Evolutionary conservation across 2,329 filamentous ascomycete species (phyloP).

Genomic region (Colletotrichum sp.): DNA sequence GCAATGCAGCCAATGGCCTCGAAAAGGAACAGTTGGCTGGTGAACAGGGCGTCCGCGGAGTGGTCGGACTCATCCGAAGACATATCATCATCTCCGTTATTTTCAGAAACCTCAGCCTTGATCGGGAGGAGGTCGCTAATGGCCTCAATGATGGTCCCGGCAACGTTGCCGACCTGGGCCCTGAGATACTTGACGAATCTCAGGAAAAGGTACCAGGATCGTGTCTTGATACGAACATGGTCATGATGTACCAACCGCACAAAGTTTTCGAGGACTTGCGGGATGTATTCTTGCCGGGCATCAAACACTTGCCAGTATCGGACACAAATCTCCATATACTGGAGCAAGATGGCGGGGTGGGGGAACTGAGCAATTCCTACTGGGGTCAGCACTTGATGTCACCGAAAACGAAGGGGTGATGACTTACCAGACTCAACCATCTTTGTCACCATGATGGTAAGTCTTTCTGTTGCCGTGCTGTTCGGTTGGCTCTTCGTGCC

Average conservation of each 20-base stretch:
- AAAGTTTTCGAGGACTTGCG: conserved; percentile 88
- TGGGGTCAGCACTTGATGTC: conserved; percentile 26
- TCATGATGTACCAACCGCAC: conserved; percentile 88
- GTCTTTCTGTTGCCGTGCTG: conserved; percentile 76
- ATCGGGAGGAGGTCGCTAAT: conserved; percentile 88
- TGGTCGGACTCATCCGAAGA: conserved; percentile 92
- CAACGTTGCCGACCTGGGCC: conserved; percentile 83
- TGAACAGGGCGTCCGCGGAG: conserved; percentile 89
- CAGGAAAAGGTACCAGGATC: conserved; percentile 97
- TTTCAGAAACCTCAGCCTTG: conserved; percentile 84
- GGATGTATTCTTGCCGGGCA: conserved; percentile 79
- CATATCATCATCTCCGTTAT: conserved; percentile 86
- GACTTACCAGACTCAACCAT: conserved; percentile 88
- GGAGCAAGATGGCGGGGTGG: conserved; percentile 89
- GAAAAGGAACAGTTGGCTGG: conserved; percentile 89
- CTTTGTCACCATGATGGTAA: conserved; percentile 92
- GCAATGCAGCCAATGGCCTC: conserved; percentile 94
- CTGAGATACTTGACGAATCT: conserved; percentile 90
- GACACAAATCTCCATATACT: conserved; percentile 99
- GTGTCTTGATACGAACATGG: conserved; percentile 83
- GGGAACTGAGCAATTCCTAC: conserved; percentile 82
- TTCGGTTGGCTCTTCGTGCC: conserved; percentile 85
- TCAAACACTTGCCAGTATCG: conserved; percentile 95
- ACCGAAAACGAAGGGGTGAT: neutral
- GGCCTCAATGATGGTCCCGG: conserved; percentile 89